These are phyloP conservation scores for Leccinum ochraceum DNA, from an alignment of 768 basidiomycete species.

Conservation along the genomic window DNA sequence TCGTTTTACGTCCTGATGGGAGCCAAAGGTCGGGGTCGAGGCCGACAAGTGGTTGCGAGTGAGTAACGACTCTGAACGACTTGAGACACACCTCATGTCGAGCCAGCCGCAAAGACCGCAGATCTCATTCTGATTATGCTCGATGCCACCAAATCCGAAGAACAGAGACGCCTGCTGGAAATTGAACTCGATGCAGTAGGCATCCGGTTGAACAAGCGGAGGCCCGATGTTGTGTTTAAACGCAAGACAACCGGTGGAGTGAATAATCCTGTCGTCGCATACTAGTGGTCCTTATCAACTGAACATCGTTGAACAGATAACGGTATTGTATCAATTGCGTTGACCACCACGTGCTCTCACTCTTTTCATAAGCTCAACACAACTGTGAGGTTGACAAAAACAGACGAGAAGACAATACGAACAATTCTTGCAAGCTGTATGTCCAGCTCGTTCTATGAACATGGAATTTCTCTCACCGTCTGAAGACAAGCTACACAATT, in stretches of 20 bases:
- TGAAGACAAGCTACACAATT: conserved; percentile 86
- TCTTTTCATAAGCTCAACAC: conserved; percentile 61
- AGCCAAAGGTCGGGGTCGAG: conserved; percentile 73
- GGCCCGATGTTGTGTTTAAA: conserved; percentile 96
- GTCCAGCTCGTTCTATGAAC: conserved; percentile 23
- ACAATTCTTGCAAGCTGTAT: conserved; percentile 88
- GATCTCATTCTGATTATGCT: conserved; percentile 94
- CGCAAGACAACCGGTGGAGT: conserved; percentile 91
- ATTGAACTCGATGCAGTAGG: conserved; percentile 96
- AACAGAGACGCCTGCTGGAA: conserved; percentile 86
- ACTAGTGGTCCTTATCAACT: not conserved
- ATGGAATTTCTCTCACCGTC: conserved; percentile 8
- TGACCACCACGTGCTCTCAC: not conserved
- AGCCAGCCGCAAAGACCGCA: conserved; percentile 77
- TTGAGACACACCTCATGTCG: conserved; percentile 10
- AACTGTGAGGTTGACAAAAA: conserved; percentile 92
- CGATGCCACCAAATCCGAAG: conserved; percentile 90
- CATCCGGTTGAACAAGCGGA: conserved; percentile 86
- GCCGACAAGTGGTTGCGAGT: conserved; percentile 95
- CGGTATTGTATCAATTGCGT: conserved; percentile 40
- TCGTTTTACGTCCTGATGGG: not conserved
- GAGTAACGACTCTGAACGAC: conserved; percentile 18
- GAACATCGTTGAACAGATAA: conserved; percentile 53
- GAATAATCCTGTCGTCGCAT: conserved; percentile 29
- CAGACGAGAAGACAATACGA: conserved; percentile 92